Base-by-base conservation (phyloP, 768 basidiomycete genomes). In the Peribolospora baueri region DNA sequence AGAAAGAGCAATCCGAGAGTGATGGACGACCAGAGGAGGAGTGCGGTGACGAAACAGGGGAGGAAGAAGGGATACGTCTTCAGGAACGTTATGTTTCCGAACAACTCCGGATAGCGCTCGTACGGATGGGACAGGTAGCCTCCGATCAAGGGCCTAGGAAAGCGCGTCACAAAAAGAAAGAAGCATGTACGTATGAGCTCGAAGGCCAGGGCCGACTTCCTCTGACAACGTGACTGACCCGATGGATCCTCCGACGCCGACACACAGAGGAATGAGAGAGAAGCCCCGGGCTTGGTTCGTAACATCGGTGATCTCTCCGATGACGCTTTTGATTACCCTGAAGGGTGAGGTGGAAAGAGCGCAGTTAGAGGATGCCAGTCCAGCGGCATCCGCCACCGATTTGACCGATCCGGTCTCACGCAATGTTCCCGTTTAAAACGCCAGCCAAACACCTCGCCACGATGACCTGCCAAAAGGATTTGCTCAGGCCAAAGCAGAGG, bases 211-310 rank as follows among this genome's bases (percentile, higher is more conserved):
- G 25, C 25, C 25, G 25, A 25, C 25, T 25, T 25, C 25, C 25
- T 1, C 25, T 25, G 25, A 25, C 25, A 25, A 25, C 25, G 25
- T 25, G 38, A 53, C 51, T 8, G 8, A 55, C 59, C 55, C 60
- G 36, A 60, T 55, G 13, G 57, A 51, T 6, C n/a, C 25, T 2
- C 60, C 63, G 14, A 60, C 7, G 1, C 51, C 48, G 60, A 60
- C 63, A 3, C 60, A 55, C 9, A 60, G 46, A 4, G 63, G 61
- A 1, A 62, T 43, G 50, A 63, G 56, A 3, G 59, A 57, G 53
- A 64, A 64, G 0, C 60, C 62, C 6, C 51, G 36, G 0, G 55
- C 63, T 40, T 64, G 59, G 40, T 64, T 64, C 5, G 52, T 57
- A 50, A 58, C 57, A 47, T 63, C 62, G 25, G 62, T 63, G 7